Evolutionary conservation across 306 rosid genomes (phyloP), one percentile per base, ranked within the genome.

Genomic region (Rosa rugosa): DNA sequence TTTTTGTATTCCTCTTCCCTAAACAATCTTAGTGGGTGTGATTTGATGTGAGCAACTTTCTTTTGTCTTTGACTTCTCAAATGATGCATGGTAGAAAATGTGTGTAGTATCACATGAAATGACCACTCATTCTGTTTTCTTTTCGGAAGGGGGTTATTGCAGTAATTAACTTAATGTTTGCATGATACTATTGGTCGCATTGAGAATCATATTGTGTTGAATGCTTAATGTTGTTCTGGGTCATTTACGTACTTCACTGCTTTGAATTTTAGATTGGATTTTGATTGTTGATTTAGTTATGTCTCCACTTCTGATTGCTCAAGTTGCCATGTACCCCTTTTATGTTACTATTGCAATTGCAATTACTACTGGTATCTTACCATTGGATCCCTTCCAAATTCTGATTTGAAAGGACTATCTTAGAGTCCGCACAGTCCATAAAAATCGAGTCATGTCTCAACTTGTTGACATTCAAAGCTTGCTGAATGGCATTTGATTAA

Each of bases 1-100:
- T 86, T 80, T 86, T 84, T 80, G 84, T 86, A 88, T 86, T 86
- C 85, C 86, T 88, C 89, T 87, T 87, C 79, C 87, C 88, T 91
- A 50, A 69, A 84, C 86, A 85, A 63, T 88, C 80, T 88, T 89
- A 79, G 84, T 85, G 82, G 80, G 82, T 84, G 81, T 75, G 65
- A 63, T 69, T 88, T 86, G 84, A 78, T 87, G 88, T 83, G 87
- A 81, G 87, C 83, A 83, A 31, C 71, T 69, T 68, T 78, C 77
- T 77, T 73, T 75, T 82, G 71, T 75, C 83, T 68, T 79, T 46
- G 77, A 73, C 51, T 81, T 68, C 74, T 64, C 64, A 69, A 77
- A 71, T 74, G 77, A 72, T 64, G 72, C 57, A 18, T 78, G 73
- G 72, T 68, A 77, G 67, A 65, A 76, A 72, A 11, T 31, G 31